Base-by-base conservation (phyloP, 179 eudicot species). In the Nepenthes alata region DNA sequence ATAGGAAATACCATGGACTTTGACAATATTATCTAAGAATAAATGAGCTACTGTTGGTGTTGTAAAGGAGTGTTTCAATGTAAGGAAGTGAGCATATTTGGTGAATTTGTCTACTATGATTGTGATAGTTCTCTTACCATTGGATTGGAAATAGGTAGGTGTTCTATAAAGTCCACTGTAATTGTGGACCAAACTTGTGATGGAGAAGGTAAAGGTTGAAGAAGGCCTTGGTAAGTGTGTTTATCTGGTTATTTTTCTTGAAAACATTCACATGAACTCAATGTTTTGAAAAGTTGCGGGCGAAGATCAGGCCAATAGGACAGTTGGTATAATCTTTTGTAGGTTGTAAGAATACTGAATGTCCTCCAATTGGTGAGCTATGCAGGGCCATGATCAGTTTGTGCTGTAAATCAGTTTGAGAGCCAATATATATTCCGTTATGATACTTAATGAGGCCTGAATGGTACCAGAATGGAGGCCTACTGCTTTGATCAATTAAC, bases 161-260 rank as follows among this genome's bases (percentile, higher is more conserved):
- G 54, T 13, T 65, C 55, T 12, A 65, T n/a, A 15, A 65, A 65
- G 6, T 65, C 68, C 61, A 55, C 56, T 0, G 55, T 7, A 12
- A 64, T 38, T 5, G 53, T 38, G 4, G 56, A 37, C 61, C 61
- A 44, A 0, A 57, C 61, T 47, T 35, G 3, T 6, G 6, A 11
- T 50, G 53, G 53, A 10, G 11, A 10, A 11, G 59, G 59, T 8
- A 63, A 38, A 11, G 59, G 67, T 39, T 53, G 67, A 4, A 63
- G 37, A 0, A 54, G n/a, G 45, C 45, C 8, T 41, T 4, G 45
- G 45, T 4, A 4, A 41, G 45, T 7, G 6, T 4, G 6, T 41
- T 4, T 41, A 4, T 41, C 2, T 4, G 5, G 8, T 41, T 41
- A 4, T 4, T 41, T 4, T 7, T 41, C 2, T 34, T 65, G 61